These are phyloP conservation scores for Geotrichum fermentans DNA, from an alignment of 1,139 yeast genomes.

Conservation along the genomic window DNA sequence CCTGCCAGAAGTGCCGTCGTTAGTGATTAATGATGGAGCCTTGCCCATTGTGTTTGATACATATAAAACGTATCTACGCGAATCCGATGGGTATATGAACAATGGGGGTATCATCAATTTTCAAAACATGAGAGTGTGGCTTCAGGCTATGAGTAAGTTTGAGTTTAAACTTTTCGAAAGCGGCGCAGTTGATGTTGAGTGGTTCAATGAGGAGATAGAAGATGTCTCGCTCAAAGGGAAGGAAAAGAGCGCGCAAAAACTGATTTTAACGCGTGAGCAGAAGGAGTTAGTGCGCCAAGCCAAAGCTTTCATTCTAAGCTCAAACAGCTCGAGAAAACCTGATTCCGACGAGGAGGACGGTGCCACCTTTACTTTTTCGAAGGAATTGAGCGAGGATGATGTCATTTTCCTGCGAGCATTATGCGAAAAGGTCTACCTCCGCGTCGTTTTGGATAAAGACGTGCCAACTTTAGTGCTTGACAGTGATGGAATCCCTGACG, in stretches of 20 bases:
- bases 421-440: conserved; percentile 28
- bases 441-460: conserved; percentile 27
- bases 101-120: conserved; percentile 78
- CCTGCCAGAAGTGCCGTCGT: conserved; percentile 93
- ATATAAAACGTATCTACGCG: conserved; percentile 72
- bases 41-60: conserved; percentile 84
- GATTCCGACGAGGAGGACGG: conserved; percentile 18
- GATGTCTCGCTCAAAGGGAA: conserved; percentile 72
- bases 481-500: conserved; percentile 64
- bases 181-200: conserved; percentile 74
- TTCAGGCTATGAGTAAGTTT: conserved; percentile 76
- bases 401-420: conserved; percentile 31
- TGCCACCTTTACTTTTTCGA: conserved; percentile 17
- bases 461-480: conserved; percentile 43
- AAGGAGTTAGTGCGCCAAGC: conserved; percentile 38
- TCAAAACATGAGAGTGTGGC: conserved; percentile 66
- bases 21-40: conserved; percentile 92
- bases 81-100: conserved; percentile 79
- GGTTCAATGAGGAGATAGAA: conserved; percentile 84
- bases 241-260: conserved; percentile 55
- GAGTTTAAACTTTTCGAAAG: conserved; percentile 51
- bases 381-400: conserved; percentile 27
- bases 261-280: conserved; percentile 66
- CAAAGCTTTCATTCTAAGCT: conserved; percentile 29
- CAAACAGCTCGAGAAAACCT: conserved; percentile 25